Conservation (phyloP, 2,329 filamentous ascomycete species). For the Triangularia setosa region DNA sequence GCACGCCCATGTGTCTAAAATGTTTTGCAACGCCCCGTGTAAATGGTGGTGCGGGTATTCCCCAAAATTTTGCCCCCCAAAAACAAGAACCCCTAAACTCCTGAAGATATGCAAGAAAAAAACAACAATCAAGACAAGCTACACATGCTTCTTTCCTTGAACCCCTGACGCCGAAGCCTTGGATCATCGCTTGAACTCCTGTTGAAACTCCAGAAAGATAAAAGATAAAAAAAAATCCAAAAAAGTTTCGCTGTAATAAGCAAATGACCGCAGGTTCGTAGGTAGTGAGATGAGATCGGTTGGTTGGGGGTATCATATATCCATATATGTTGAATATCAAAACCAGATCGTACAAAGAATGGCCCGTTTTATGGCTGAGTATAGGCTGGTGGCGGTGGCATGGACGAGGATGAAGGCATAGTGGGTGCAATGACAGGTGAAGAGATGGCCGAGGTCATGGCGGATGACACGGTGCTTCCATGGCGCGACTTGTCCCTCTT, state of each 20-base stretch:
- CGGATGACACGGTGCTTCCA: conserved; percentile 20
- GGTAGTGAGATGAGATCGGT: background rate
- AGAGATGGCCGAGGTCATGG: conserved; percentile 14
- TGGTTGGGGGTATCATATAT: conserved; percentile 8
- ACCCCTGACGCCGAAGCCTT: background rate
- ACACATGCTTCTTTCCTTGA: background rate
- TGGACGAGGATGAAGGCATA: background rate
- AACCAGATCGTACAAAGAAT: background rate
- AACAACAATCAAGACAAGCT: conserved; percentile 4
- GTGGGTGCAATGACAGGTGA: conserved; percentile 22
- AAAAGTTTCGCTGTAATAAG: conserved; percentile 1
- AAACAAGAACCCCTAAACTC: conserved; percentile 7
- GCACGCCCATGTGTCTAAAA: conserved; percentile 3
- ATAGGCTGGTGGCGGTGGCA: background rate
- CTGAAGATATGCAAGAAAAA: background rate
- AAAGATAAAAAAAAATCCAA: conserved; percentile 2
- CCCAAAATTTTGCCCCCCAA: background rate
- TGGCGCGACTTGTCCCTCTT: conserved; percentile 25
- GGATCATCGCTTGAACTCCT: conserved; percentile 8
- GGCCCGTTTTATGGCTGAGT: background rate
- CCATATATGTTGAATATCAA: conserved; percentile 9
- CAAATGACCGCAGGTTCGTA: background rate
- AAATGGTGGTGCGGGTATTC: conserved; percentile 7
- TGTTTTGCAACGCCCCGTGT: conserved; percentile 6
- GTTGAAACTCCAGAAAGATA: conserved; percentile 12